Evolutionary conservation across 2,329 filamentous ascomycete genomes (phyloP).

Genomic region (Penicillium thymicola): DNA sequence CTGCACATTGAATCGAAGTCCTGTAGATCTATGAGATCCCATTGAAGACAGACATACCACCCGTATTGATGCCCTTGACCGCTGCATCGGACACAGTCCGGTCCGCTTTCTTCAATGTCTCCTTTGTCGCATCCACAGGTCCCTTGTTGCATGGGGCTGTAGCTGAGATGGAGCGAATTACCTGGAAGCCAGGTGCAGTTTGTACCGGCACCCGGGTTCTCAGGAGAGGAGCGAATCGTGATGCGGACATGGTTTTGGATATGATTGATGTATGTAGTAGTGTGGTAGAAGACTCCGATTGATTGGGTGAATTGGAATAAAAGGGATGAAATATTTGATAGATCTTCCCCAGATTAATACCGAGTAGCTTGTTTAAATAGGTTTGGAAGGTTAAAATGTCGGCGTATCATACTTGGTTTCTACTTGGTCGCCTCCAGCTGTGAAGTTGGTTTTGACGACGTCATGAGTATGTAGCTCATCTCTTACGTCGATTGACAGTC

Average conservation of each 20-base stretch:
- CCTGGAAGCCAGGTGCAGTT: conserved; percentile 17
- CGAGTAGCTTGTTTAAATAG: background rate
- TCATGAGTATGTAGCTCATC: conserved; percentile 19
- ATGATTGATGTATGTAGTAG: background rate
- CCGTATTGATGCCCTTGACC: conserved; percentile 61
- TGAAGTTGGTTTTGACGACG: conserved; percentile 14
- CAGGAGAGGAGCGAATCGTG: conserved; percentile 30
- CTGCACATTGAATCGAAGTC: background rate
- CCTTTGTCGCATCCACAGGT: conserved; percentile 55
- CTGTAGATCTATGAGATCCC: background rate
- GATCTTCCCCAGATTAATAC: background rate
- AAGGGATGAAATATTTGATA: background rate
- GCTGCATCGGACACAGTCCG: conserved; percentile 53
- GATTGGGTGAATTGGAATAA: background rate
- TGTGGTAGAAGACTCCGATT: background rate
- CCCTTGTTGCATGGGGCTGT: conserved; percentile 50
- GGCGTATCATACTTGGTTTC: conserved; percentile 11
- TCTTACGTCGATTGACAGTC: conserved; percentile 29
- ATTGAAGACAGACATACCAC: conserved; percentile 50
- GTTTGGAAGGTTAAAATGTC: conserved; percentile 5
- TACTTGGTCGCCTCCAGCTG: conserved; percentile 1
- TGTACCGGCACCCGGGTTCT: conserved; percentile 15
- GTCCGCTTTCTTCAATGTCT: conserved; percentile 58
- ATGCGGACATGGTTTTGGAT: conserved; percentile 24
- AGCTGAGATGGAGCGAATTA: conserved; percentile 49